Evolutionary conservation across 2,329 filamentous ascomycete species (phyloP), one percentile per base, ranked within the genome.

Genomic region (Penicillium sp.): DNA sequence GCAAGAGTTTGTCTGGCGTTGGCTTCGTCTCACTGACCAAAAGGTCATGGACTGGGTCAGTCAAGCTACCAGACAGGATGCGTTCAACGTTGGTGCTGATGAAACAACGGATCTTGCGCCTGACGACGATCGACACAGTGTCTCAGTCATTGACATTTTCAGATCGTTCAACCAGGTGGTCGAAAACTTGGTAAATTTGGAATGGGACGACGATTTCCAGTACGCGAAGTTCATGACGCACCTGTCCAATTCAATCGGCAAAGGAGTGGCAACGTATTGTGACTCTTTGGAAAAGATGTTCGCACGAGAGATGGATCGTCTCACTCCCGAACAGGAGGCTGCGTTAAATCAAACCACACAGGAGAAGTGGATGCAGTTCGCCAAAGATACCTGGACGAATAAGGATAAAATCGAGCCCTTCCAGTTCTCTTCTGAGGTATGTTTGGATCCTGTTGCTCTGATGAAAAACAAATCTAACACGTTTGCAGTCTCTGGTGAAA

Each of bases 191-290:
- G 86, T 90, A 50, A 81, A 90, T 62, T 81, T 99, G 10, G 86
- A 92, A 56, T 99, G 94, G 94, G 88, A 92, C 60, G 91, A 97
- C 69, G 90, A 96, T 66, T 81, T 96, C 36, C 92, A 96, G 61
- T 90, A 96, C 69, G 93, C 94, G 38, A 91, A 92, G 58, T 99
- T 99, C 75, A 97, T 97, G 92, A 99, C 94, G 14, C 86, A 91
- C 2, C 79, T 97, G 14, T 87, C 92, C 13, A 95, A 92, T 66
- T 88, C 88, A 0, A 90, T 97, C 56, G 88, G 92, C 2, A 81
- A 84, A 44, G 92, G 91, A 16, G 84, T 99, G 45, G 88, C 89
- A 11, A 85, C 86, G 62, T 99, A 99, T 71, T 99, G 94, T 70
- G 94, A 99, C 68, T 79, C 93, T 43, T 80, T 97, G 24, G 94